A percentile compares a stretch with the other conserved stretches of the same genome.
Evolutionary conservation across 2,329 filamentous ascomycete genomes (phyloP).

Genomic region (Pseudogymnoascus sp.): DNA sequence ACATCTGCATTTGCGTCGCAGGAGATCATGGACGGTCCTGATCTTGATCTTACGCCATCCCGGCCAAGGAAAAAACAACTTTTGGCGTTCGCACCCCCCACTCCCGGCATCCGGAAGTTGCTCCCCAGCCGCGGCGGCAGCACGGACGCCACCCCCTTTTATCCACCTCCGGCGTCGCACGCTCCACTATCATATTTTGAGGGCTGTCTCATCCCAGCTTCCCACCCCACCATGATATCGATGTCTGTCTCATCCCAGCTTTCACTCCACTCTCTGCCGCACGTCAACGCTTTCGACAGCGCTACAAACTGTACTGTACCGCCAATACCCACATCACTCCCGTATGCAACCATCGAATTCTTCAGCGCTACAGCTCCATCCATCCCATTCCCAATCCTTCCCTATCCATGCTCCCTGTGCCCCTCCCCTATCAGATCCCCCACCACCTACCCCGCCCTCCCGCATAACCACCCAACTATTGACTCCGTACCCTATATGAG

Average conservation of each 20-base stretch:
- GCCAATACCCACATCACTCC: background rate
- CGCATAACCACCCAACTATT: slow-evolving; percentile 2
- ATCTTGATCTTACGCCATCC: background rate
- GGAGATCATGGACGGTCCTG: background rate
- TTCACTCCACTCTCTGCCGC: background rate
- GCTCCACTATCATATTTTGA: background rate
- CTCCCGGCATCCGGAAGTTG: background rate
- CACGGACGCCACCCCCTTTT: background rate
- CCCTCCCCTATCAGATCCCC: background rate
- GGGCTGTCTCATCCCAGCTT: background rate
- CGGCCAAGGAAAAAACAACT: background rate
- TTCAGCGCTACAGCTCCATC: background rate
- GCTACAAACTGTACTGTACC: background rate
- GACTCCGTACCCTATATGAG: background rate
- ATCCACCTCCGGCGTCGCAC: background rate
- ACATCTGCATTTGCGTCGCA: background rate
- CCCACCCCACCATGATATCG: background rate
- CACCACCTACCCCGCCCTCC: background rate
- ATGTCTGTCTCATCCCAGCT: background rate
- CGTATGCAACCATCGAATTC: background rate
- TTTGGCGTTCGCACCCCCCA: background rate
- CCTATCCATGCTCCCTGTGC: background rate
- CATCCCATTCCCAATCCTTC: background rate
- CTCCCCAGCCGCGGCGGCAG: background rate
- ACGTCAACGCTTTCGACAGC: background rate